Percentiles rank a stretch among this genome's conserved stretches.
Evolutionary conservation across 2,329 filamentous ascomycete genomes (phyloP).

Genomic region (Xylaria sp.): DNA sequence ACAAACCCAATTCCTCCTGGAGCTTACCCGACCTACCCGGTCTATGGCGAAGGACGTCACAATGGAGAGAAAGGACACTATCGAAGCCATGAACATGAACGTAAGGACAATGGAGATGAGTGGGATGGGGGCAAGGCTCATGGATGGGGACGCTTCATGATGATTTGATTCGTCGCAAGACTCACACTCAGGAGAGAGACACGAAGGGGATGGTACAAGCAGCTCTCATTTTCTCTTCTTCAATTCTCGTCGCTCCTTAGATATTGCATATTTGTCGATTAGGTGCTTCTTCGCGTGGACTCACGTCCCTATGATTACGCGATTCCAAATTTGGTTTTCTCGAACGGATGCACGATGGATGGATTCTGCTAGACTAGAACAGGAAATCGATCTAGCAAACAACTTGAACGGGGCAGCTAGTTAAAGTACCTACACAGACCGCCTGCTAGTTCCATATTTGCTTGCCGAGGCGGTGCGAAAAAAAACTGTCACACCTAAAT

Average conservation of each 20-base stretch:
- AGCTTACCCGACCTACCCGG: slow-evolving; percentile 30
- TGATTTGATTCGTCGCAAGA: slow-evolving; percentile 13
- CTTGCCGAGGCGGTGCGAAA: too few species aligned
- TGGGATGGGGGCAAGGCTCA: not conserved
- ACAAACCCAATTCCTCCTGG: slow-evolving; percentile 1
- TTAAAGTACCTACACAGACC: not conserved
- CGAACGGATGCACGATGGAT: not conserved
- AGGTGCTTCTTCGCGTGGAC: not conserved
- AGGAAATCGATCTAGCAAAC: not conserved
- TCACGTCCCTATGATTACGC: not conserved
- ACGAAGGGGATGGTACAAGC: not conserved
- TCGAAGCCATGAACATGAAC: slow-evolving; percentile 4
- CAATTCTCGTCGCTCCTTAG: slow-evolving; percentile 34
- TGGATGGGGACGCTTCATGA: slow-evolving; percentile 20
- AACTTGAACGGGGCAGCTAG: not conserved
- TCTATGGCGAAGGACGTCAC: not conserved
- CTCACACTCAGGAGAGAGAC: not conserved
- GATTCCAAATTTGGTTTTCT: not conserved
- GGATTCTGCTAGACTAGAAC: not conserved
- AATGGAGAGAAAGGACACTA: not conserved
- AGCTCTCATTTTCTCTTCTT: slow-evolving; percentile 26
- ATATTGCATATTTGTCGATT: slow-evolving; percentile 5
- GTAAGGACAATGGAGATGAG: not conserved
- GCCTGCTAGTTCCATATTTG: not conserved
- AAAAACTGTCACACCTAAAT: too few species aligned